These are phyloP conservation scores for Trypanosoma cruzi DNA, from an alignment of 208 protist genomes.

Conservation along the genomic window DNA sequence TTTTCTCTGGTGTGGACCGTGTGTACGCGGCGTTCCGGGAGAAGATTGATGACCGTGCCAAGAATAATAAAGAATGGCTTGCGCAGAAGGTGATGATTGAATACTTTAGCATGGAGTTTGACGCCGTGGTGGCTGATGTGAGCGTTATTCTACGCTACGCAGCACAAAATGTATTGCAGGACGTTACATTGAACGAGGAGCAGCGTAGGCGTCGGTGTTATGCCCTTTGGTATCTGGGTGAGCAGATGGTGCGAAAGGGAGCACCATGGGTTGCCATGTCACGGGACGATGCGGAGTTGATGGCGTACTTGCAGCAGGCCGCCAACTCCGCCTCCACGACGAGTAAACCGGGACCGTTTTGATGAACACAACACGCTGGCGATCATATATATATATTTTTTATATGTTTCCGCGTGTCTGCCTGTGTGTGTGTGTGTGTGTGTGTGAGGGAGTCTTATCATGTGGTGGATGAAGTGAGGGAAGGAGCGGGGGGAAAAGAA, in stretches of 20 bases:
- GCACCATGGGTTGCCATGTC: slow-evolving; percentile 34
- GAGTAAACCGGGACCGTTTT: slow-evolving; percentile 56
- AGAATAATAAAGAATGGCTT: slow-evolving; percentile 34
- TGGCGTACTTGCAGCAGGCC: slow-evolving; percentile 85
- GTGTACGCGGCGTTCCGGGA: slow-evolving; percentile 52
- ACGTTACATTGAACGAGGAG: slow-evolving; percentile 52
- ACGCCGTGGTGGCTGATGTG: slow-evolving; percentile 72
- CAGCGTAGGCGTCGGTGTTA: slow-evolving; percentile 75
- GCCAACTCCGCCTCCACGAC: slow-evolving; percentile 66
- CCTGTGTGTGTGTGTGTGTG: background rate
- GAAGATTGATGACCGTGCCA: slow-evolving; percentile 34
- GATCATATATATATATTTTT: too few relatives aligned
- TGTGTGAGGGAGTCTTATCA: background rate
- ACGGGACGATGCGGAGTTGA: slow-evolving; percentile 61
- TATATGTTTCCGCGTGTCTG: background rate
- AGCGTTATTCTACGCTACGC: slow-evolving; percentile 65
- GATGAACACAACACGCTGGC: slow-evolving; percentile 3
- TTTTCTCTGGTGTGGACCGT: slow-evolving; percentile 64
- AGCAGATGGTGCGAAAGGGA: slow-evolving; percentile 73
- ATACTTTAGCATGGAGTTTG: slow-evolving; percentile 90
- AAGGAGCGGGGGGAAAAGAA: too few relatives aligned
- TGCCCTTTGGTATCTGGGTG: slow-evolving; percentile 81
- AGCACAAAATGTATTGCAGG: slow-evolving; percentile 74
- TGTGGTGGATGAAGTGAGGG: background rate
- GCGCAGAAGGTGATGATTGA: slow-evolving; percentile 65